Evolutionary conservation across 495 filamentous ascomycete species (phyloP), one percentile per base, ranked within the genome.

Genomic region (Xylaria curta): DNA sequence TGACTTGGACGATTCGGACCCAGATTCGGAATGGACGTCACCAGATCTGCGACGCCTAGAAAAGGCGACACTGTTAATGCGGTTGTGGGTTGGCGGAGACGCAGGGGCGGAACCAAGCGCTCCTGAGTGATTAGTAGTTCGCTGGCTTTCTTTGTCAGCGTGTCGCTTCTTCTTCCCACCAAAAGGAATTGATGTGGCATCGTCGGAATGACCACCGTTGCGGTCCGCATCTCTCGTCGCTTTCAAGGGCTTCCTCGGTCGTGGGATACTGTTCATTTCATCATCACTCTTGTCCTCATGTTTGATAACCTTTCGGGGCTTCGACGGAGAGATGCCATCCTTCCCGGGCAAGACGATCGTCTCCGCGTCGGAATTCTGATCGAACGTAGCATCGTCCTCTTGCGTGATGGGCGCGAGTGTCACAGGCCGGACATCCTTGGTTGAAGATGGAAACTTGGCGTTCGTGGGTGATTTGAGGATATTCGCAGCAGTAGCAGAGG

Each of bases 331-430:
- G 75, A 89, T 78, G 53, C 90, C 90, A 75, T 93, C 89, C 69
- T 92, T 92, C 49, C 91, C 91, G 26, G 91, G 89, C 28, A 93
- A 84, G 58, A 94, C 91, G 71, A 94, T 92, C 7, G 92, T 95
- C 81, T 94, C 92, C 69, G 92, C 92, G 79, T 95, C 92, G 15
- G 92, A 94, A 77, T 94, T 91, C 66, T 86, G 88, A 47, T 89
- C 87, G 69, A 75, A 81, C 36, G 62, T 79, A 63, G 75, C 79
- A 80, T 84, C 81, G 24, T 84, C 83, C 42, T 84, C 84, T 62
- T 76, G 74, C 36, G 79, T 71, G 54, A 66, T 73, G 15, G 76
- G 51, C 21, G 66, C 65, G 36, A 68, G 61, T 46, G 73, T 71
- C 26, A 61, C 62, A 21, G 74, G 26, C 24, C 63, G 71, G n/a